Percentiles rank a stretch among this genome's conserved stretches.
Evolutionary conservation across 192 early-diverging fungal genomes (phyloP).

Genomic region (Allomyces macrogynus): DNA sequence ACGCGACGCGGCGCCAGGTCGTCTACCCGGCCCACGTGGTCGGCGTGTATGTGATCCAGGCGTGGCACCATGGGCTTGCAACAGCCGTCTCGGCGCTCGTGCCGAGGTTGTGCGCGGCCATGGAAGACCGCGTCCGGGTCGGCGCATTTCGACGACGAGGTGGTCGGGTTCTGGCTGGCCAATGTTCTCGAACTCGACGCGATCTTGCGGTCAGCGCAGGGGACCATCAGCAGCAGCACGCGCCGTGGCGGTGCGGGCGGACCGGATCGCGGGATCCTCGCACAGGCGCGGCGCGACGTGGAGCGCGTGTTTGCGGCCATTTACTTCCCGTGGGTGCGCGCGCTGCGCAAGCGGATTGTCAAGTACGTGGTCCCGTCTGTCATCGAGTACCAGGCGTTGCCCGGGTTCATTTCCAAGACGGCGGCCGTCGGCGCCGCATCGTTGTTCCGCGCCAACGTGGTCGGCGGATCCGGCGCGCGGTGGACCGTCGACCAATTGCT

Average conservation of each 20-base stretch:
- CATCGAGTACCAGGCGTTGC: constrained; percentile 84
- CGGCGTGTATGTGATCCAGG: constrained; percentile 60
- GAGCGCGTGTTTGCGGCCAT: constrained; percentile 84
- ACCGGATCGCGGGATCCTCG: constrained; percentile 16
- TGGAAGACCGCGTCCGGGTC: constrained; percentile 38
- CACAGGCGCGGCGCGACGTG: constrained; percentile 70
- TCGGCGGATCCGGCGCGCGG: too few species aligned
- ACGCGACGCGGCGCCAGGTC: constrained; percentile 16
- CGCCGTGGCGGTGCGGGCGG: too few species aligned
- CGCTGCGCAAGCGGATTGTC: constrained; percentile 77
- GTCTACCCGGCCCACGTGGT: constrained; percentile 91
- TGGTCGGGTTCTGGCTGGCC: constrained; percentile 77
- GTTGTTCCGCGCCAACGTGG: constrained; percentile 26
- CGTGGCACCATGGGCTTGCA: constrained; percentile 65
- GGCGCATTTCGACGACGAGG: too few species aligned
- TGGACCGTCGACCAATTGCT: constrained; percentile 69
- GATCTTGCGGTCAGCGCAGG: constrained; percentile 24
- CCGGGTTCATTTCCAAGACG: constrained; percentile 58
- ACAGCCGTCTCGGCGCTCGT: constrained; percentile 67
- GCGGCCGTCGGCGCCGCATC: constrained; percentile 53
- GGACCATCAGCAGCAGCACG: too few species aligned
- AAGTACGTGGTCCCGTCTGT: constrained; percentile 96
- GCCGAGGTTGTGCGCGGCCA: constrained; percentile 66
- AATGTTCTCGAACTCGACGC: constrained; percentile 94
- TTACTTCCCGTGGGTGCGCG: constrained; percentile 97